Evolutionary conservation across 2,329 filamentous ascomycete genomes (phyloP).

Genomic region (Aspergillus fumigatus): DNA sequence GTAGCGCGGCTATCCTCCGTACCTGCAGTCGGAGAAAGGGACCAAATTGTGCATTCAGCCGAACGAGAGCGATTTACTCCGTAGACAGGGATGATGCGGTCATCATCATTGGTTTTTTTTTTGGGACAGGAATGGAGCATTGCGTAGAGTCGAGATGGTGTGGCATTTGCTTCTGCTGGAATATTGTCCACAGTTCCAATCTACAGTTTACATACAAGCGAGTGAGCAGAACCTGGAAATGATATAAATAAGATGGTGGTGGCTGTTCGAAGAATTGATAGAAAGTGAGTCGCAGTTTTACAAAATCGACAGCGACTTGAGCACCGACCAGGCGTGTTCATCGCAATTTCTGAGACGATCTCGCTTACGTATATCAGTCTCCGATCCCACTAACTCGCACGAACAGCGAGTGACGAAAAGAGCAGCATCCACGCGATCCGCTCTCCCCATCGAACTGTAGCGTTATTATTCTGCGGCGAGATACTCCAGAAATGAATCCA

Average conservation of each 20-base stretch:
- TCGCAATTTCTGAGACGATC: background rate
- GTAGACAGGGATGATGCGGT: background rate
- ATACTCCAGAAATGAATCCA: too few relatives aligned
- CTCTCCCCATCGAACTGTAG: background rate
- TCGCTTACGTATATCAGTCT: conserved; percentile 13
- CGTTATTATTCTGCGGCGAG: too few relatives aligned
- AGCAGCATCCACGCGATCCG: conserved; percentile 12
- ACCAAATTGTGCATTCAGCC: background rate
- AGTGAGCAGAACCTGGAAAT: too few relatives aligned
- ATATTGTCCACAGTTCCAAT: too few relatives aligned
- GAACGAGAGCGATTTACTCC: background rate
- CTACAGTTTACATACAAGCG: too few relatives aligned
- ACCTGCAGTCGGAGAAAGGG: background rate
- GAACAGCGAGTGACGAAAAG: conserved; percentile 9
- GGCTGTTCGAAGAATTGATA: too few relatives aligned
- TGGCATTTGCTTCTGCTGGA: too few relatives aligned
- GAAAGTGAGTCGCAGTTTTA: too few relatives aligned
- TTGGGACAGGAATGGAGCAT: background rate
- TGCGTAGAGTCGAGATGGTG: background rate
- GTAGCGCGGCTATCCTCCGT: background rate
- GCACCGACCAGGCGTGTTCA: background rate
- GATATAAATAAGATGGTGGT: too few relatives aligned
- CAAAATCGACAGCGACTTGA: too few relatives aligned
- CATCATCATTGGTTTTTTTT: background rate
- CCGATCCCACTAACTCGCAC: conserved; percentile 8